Evolutionary conservation across 495 filamentous ascomycete genomes (phyloP), one percentile per base, ranked within the genome.

Genomic region (Annulohypoxylon bovei): DNA sequence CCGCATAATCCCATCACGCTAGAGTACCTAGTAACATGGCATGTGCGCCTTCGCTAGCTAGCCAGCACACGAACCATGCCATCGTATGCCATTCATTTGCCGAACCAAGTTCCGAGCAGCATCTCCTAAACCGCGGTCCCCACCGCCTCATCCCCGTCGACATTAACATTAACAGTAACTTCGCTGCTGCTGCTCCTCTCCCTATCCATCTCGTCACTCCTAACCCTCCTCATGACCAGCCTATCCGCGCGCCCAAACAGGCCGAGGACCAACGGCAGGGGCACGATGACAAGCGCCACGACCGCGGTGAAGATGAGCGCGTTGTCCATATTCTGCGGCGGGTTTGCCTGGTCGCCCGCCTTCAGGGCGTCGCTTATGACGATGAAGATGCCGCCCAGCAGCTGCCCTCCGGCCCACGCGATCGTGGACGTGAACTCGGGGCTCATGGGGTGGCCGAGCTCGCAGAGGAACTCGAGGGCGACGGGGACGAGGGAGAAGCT

Each of bases 401-500:
- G 70, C 80, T 93, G 91, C 0, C 94, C 94, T 14, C 91, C 91
- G 8, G 86, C 86, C 95, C 95, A 98, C 73, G 90, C 90, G 28
- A 96, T 83, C 49, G 91, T 92, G 56, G 86, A 90, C 6, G 92
- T 90, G 53, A 97, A 87, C 82, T 95, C 95, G 1, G 95, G 93
- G n/a, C 88, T 89, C 23, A 94, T 88, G 0, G 95, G 95, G 67
- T 93, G 91, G 16, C 93, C 93, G 68, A 96, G 83, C 77, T 98
- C 93, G 61, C 91, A 92, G 30, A 95, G 80, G 74, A 88, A 95
- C 81, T 99, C 95, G 35, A 98, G 85, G 11, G 89, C 92, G 23
- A 97, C 84, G 7, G 95, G 95, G 7, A 99, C 80, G 1, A 98
- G 78, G 50, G 83, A 82, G 79, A 99, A 98, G n/a, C 83, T 86